Conservation (phyloP, 2,329 filamentous ascomycete species). For the Penicillium sclerotiorum region DNA sequence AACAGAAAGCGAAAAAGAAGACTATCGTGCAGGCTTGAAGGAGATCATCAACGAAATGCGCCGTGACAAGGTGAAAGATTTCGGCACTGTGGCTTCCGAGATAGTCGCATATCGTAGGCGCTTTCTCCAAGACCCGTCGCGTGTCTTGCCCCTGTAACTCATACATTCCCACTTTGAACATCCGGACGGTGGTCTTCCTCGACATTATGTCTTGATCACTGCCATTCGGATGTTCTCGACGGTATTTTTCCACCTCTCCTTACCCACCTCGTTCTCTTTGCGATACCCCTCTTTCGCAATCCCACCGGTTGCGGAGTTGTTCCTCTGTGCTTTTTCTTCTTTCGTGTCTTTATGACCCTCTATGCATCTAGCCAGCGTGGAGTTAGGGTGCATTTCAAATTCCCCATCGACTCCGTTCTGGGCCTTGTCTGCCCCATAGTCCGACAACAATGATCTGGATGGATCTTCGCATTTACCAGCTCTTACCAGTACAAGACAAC, state of each 20-base stretch:
- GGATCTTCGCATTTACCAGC: conserved; percentile 6
- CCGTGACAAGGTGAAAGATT: conserved; percentile 53
- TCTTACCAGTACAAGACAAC: conserved; percentile 5
- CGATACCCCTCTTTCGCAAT: conserved; percentile 17
- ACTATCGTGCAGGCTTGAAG: conserved; percentile 50
- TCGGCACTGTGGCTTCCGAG: conserved; percentile 51
- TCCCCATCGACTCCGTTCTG: background rate
- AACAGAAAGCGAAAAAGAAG: conserved; percentile 47
- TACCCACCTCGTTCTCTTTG: conserved; percentile 10
- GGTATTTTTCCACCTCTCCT: conserved; percentile 2
- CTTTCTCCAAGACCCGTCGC: conserved; percentile 50
- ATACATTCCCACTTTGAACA: conserved; percentile 3
- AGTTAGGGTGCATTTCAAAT: conserved; percentile 20
- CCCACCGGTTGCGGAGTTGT: conserved; percentile 13
- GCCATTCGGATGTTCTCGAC: conserved; percentile 8
- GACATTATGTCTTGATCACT: conserved; percentile 12
- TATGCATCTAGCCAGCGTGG: conserved; percentile 27
- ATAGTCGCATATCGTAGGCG: conserved; percentile 55
- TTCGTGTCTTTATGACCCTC: conserved; percentile 8
- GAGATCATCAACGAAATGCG: conserved; percentile 54
- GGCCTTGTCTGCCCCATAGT: background rate
- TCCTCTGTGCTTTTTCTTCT: conserved; percentile 2
- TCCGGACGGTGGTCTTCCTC: conserved; percentile 21
- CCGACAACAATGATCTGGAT: conserved; percentile 9
- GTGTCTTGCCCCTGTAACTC: conserved; percentile 49